Evolutionary conservation across 164 flowering plant genomes (phyloP).

Genomic region (Vitis riparia): DNA sequence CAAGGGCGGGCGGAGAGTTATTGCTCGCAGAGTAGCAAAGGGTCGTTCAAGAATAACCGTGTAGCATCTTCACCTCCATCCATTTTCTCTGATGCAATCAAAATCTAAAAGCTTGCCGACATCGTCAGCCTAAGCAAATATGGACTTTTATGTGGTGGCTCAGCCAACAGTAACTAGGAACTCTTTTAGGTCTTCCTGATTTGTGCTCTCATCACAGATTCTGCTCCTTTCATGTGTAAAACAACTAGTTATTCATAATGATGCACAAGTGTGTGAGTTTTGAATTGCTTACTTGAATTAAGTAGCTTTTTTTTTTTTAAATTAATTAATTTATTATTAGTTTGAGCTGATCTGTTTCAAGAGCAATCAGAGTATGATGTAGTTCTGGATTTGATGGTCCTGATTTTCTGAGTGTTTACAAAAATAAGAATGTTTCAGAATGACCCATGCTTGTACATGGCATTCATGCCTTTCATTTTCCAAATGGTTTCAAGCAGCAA

Average conservation of each 20-base stretch:
- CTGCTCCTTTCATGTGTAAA: background rate
- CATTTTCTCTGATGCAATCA: no score
- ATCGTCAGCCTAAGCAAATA: background rate
- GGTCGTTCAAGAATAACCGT: slow-evolving; percentile 64
- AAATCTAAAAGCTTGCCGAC: background rate
- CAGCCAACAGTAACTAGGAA: background rate
- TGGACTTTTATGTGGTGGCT: background rate
- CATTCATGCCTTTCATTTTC: no score
- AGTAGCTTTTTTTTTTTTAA: background rate
- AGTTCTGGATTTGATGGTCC: background rate
- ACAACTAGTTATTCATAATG: background rate
- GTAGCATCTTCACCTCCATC: slow-evolving; percentile 13
- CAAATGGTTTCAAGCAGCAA: no score
- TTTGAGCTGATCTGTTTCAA: background rate
- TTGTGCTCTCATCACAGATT: no score
- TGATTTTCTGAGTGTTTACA: no score
- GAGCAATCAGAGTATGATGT: background rate
- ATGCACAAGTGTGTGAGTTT: background rate
- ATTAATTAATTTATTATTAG: background rate
- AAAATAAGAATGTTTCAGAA: no score
- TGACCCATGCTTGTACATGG: no score
- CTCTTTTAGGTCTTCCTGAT: background rate
- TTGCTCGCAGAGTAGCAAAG: slow-evolving; percentile 69
- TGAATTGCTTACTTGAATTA: background rate
- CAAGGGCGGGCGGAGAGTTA: slow-evolving; percentile 65